Evolutionary conservation across 2,329 filamentous ascomycete genomes (phyloP).

Genomic region (Colletotrichum tamarilloi): DNA sequence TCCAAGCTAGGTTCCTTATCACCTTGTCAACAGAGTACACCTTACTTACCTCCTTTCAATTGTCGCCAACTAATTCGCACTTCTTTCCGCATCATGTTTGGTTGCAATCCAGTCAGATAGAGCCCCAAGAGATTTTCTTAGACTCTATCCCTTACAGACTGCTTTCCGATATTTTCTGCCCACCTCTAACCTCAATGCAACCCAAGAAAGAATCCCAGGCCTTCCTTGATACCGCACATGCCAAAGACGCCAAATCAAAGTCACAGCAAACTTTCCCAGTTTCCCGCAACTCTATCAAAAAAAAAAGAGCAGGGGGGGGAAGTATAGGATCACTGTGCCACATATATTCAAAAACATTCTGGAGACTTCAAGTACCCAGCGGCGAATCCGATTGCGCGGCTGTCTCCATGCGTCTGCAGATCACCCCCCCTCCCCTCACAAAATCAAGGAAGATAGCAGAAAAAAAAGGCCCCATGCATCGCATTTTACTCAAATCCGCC

Average conservation of each 20-base stretch:
- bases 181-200: not conserved
- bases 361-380: not conserved
- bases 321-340: not conserved
- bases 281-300: slow-evolving; percentile 31
- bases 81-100: not conserved
- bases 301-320: not conserved
- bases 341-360: not conserved
- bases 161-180: not conserved
- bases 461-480: slow-evolving; percentile 7
- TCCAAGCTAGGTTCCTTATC: not conserved
- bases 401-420: slow-evolving; percentile 1
- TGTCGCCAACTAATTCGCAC: not conserved
- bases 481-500: slow-evolving; percentile 14
- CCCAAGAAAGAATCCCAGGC: not conserved
- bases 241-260: not conserved
- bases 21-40: no score
- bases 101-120: not conserved
- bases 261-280: not conserved
- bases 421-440: not conserved
- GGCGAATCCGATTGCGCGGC: slow-evolving; percentile 29
- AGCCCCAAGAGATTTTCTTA: not conserved
- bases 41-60: no score
- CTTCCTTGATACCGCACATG: not conserved
- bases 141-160: not conserved
- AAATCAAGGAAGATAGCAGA: not conserved